Percentiles rank a stretch among this genome's conserved stretches.
phyloP scores from a whole-genome alignment of 2,329 filamentous ascomycete genomes.

The Zymoseptoria passerinii region DNA sequence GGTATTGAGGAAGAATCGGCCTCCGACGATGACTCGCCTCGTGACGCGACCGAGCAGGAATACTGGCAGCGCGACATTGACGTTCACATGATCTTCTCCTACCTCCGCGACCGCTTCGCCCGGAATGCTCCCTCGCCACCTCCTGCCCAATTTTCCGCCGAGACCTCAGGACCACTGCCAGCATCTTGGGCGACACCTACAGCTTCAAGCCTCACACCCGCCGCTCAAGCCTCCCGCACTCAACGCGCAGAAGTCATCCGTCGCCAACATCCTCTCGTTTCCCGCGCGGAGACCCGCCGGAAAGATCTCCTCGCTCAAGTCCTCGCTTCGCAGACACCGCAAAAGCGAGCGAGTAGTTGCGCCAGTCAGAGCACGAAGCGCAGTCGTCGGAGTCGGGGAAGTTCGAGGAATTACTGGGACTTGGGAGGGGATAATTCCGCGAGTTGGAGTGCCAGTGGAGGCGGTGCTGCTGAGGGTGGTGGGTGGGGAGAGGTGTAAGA shows the following conservation, averaged over 20 bases:
- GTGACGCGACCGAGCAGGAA: conserved; percentile 46
- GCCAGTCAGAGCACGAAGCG: conserved; percentile 80
- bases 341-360: conserved; percentile 52
- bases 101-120: conserved; percentile 68
- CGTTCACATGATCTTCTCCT: conserved; percentile 83
- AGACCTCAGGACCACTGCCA: conserved; percentile 22
- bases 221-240: conserved; percentile 50
- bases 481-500: conserved; percentile 66
- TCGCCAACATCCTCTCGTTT: conserved; percentile 80
- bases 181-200: conserved; percentile 28
- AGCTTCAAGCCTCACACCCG: conserved; percentile 32
- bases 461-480: conserved; percentile 46
- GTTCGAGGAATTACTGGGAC: conserved; percentile 86
- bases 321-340: conserved; percentile 15
- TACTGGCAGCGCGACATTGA: conserved; percentile 95
- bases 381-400: conserved; percentile 47
- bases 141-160: conserved; percentile 13
- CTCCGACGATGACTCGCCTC: conserved; percentile 20
- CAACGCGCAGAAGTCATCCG: conserved; percentile 76
- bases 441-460: conserved; percentile 55
- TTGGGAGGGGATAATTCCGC: conserved; percentile 56
- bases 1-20: conserved; percentile 55
- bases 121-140: conserved; percentile 24
- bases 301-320: neutral
- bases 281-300: conserved; percentile 36